phyloP scores from a whole-genome alignment of 1,284 basidiomycete species.

The Sparassis latifolia region DNA sequence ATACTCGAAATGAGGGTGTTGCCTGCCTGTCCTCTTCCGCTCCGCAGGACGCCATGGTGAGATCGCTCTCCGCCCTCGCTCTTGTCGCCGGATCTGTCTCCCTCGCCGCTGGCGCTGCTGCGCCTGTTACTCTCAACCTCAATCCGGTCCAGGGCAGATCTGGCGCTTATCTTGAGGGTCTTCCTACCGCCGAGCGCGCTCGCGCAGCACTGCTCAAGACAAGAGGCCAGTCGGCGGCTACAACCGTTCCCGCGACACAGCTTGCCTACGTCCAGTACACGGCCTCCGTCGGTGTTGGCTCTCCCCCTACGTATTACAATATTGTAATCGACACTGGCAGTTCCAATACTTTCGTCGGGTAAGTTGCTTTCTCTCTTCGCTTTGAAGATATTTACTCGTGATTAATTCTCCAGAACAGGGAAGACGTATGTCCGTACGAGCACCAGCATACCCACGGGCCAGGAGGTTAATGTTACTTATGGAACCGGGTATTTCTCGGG shows the following conservation, averaged over 20 bases:
- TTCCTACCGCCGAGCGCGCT: conserved; percentile 5
- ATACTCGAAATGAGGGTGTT: no score
- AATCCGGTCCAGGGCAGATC: conserved; percentile 3
- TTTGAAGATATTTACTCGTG: neutral
- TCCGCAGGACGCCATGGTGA: neutral
- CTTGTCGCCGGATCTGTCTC: neutral
- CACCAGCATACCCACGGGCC: conserved; percentile 37
- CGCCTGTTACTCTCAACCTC: conserved; percentile 2
- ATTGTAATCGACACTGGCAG: conserved; percentile 52
- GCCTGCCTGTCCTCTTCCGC: no score
- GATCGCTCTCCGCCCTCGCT: neutral
- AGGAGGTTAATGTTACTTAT: conserved; percentile 39
- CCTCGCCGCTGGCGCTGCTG: neutral
- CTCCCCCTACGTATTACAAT: conserved; percentile 50
- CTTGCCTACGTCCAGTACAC: conserved; percentile 47
- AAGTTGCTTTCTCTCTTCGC: neutral
- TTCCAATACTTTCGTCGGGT: conserved; percentile 8
- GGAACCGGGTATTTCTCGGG: conserved; percentile 47
- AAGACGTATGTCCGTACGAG: conserved; percentile 35
- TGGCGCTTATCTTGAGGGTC: conserved; percentile 5
- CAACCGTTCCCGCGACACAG: conserved; percentile 7
- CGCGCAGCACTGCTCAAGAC: conserved; percentile 6
- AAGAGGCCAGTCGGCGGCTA: conserved; percentile 7
- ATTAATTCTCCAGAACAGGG: conserved; percentile 24
- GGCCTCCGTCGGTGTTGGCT: conserved; percentile 50